A percentile compares a stretch with the other conserved stretches of the same genome.
phyloP scores from a whole-genome alignment of 768 basidiomycete genomes.

The Suillus plorans region DNA sequence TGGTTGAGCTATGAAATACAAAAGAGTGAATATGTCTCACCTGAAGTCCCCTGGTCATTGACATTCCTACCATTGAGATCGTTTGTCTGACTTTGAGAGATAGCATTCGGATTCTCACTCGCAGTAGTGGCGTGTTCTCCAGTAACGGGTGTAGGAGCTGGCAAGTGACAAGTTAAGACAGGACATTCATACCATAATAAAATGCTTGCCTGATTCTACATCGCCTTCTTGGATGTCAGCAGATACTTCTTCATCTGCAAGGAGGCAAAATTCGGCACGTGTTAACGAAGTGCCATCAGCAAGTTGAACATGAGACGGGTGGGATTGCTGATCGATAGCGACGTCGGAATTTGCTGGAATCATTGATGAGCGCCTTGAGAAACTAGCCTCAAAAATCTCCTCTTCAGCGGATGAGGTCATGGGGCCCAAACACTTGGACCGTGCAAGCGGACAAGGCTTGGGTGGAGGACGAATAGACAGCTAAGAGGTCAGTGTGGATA shows the following conservation, averaged over 20 bases:
- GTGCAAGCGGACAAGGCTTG: not conserved
- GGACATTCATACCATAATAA: not conserved
- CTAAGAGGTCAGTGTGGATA: not conserved
- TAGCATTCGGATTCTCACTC: not conserved
- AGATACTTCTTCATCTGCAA: not conserved
- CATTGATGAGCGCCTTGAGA: not conserved
- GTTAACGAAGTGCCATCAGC: not conserved
- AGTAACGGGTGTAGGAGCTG: not conserved
- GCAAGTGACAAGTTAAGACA: not conserved
- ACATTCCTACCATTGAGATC: not conserved
- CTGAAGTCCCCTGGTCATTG: not conserved
- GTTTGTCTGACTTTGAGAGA: not conserved
- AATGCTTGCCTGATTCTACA: not conserved
- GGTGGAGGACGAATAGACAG: not conserved
- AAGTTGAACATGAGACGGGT: not conserved
- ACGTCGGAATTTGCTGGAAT: not conserved
- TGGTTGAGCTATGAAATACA: not conserved
- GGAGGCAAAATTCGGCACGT: not conserved
- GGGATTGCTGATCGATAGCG: not conserved
- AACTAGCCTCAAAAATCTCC: not conserved
- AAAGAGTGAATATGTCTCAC: not conserved
- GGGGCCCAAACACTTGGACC: not conserved
- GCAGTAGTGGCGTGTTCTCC: not conserved
- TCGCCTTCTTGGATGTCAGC: not conserved
- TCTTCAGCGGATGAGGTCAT: not conserved